Percentiles rank a stretch among this genome's conserved stretches.
Evolutionary conservation across 106 monocot species (phyloP).

Genomic region (Dactylorhiza incarnata): DNA sequence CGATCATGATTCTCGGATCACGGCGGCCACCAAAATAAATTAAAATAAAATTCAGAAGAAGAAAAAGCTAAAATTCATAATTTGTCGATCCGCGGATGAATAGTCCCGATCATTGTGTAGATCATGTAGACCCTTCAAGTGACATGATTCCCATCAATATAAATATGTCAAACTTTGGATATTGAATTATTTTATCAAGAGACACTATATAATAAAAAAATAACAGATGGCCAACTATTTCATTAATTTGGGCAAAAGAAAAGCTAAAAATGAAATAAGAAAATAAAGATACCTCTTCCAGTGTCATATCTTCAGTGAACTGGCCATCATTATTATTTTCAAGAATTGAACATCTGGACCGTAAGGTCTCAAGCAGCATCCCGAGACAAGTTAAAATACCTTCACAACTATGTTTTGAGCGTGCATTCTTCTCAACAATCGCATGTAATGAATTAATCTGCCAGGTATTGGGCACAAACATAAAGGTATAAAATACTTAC

Average conservation of each 20-base stretch:
- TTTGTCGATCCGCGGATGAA: no score
- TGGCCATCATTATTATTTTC: slow-evolving; percentile 13
- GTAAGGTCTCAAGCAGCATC: slow-evolving; percentile 35
- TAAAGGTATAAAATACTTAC: not conserved
- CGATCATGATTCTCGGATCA: no score
- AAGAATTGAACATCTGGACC: slow-evolving; percentile 8
- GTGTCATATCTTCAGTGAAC: slow-evolving; percentile 1
- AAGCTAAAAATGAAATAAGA: not conserved
- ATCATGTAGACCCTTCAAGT: no score
- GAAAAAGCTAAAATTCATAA: no score
- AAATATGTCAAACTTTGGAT: not conserved
- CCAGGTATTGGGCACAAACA: not conserved
- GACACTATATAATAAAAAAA: not conserved
- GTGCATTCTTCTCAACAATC: slow-evolving; percentile 26
- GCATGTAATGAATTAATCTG: slow-evolving; percentile 35
- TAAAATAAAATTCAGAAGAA: no score
- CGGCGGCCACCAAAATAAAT: no score
- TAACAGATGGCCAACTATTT: not conserved
- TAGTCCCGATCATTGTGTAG: no score
- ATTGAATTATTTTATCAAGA: not conserved
- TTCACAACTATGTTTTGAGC: slow-evolving; percentile 13
- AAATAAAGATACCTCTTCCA: slow-evolving; percentile 32
- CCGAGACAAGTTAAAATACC: slow-evolving; percentile 33
- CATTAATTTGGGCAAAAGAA: not conserved
- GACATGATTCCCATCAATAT: no score